These are phyloP conservation scores for Hippophae tibetana DNA, from an alignment of 306 rosid species.

Conservation along the genomic window DNA sequence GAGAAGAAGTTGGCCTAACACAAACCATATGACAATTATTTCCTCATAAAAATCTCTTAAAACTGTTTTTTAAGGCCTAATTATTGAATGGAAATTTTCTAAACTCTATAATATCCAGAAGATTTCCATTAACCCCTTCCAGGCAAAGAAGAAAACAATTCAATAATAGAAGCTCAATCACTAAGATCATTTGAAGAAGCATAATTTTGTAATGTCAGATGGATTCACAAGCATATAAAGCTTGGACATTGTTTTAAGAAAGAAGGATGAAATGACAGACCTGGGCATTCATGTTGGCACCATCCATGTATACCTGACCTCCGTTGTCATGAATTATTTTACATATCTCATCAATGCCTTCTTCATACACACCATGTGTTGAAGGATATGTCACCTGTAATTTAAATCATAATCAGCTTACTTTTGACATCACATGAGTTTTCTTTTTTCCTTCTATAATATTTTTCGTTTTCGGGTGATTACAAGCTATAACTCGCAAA, in stretches of 20 bases:
- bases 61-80: background rate
- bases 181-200: background rate
- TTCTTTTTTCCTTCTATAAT: background rate
- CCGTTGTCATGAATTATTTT: constrained; percentile 97
- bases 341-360: constrained; percentile 97
- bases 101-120: background rate
- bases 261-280: constrained; percentile 29
- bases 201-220: background rate
- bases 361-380: constrained; percentile 95
- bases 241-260: background rate
- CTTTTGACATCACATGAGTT: background rate
- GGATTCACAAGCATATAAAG: background rate
- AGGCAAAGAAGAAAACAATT: background rate
- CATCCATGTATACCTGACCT: constrained; percentile 99
- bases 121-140: background rate
- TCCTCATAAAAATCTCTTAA: background rate
- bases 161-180: background rate
- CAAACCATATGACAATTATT: background rate
- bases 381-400: constrained; percentile 96
- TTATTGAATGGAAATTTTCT: background rate
- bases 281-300: constrained; percentile 99
- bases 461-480: background rate
- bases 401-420: constrained; percentile 27
- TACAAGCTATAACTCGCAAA: constrained; percentile 4
- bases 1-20: background rate